phyloP scores from a whole-genome alignment of 108 stramenopile genomes.

The Cyclotella atomus region DNA sequence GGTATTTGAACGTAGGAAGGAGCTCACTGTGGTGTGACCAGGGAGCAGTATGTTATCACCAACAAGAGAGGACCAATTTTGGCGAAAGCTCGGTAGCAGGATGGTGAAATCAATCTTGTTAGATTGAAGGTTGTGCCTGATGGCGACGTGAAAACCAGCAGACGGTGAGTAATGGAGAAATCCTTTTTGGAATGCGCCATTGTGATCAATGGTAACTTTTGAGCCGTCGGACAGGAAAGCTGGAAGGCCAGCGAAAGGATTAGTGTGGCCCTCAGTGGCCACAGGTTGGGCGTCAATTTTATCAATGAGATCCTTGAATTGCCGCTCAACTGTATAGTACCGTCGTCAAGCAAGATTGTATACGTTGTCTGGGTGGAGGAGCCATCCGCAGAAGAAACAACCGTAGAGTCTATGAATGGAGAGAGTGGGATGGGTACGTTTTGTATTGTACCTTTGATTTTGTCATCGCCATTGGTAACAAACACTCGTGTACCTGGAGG shows the following conservation, averaged over 20 bases:
- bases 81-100: slow-evolving; percentile 9
- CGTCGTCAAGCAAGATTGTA: slow-evolving; percentile 6
- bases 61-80: background rate
- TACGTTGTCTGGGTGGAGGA: background rate
- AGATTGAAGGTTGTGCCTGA: background rate
- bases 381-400: background rate
- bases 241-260: background rate
- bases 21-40: slow-evolving; percentile 2
- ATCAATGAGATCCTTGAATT: background rate
- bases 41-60: background rate
- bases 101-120: slow-evolving; percentile 1
- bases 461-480: background rate
- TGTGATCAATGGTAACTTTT: slow-evolving; percentile 2
- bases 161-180: background rate
- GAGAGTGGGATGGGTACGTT: background rate
- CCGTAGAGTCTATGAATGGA: background rate
- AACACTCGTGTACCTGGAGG: slow-evolving; percentile 9
- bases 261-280: background rate
- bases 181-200: slow-evolving; percentile 13
- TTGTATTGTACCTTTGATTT: background rate
- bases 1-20: background rate
- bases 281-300: background rate
- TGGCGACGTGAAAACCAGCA: background rate
- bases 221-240: background rate
- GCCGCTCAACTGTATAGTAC: background rate